Percentiles rank a stretch among this genome's conserved stretches.
These are phyloP conservation scores for Trichosporon inkin DNA, from an alignment of 1,284 basidiomycete species.

Conservation along the genomic window DNA sequence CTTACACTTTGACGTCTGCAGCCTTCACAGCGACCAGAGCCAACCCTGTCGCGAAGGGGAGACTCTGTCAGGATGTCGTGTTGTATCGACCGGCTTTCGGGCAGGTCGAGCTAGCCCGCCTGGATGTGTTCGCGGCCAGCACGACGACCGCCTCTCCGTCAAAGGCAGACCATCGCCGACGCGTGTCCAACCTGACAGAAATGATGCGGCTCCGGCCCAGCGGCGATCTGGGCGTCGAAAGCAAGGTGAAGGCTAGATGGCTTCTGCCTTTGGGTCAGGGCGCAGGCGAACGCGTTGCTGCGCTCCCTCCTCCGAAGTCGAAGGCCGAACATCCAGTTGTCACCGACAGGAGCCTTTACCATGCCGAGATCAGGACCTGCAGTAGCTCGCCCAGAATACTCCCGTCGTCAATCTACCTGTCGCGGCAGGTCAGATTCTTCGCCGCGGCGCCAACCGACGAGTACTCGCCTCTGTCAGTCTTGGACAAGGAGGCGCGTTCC, in stretches of 20 bases:
- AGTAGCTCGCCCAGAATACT: slow-evolving; percentile 59
- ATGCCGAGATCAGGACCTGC: slow-evolving; percentile 73
- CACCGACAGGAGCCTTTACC: slow-evolving; percentile 59
- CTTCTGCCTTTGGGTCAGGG: slow-evolving; percentile 57
- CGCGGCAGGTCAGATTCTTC: slow-evolving; percentile 74
- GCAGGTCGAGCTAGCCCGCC: slow-evolving; percentile 31
- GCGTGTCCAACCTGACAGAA: slow-evolving; percentile 41
- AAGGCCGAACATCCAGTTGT: not conserved
- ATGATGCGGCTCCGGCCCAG: slow-evolving; percentile 39
- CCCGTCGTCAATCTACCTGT: slow-evolving; percentile 69
- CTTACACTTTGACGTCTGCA: not conserved
- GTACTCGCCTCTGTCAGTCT: slow-evolving; percentile 66
- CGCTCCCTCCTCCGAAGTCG: slow-evolving; percentile 1
- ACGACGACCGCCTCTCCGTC: not conserved
- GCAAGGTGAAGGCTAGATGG: slow-evolving; percentile 64
- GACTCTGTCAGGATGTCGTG: slow-evolving; percentile 34
- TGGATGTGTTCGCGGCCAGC: slow-evolving; percentile 13
- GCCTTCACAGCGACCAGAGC: slow-evolving; percentile 21
- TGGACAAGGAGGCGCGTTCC: slow-evolving; percentile 61
- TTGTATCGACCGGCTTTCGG: slow-evolving; percentile 26
- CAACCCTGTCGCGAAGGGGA: slow-evolving; percentile 22
- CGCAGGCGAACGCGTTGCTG: slow-evolving; percentile 46
- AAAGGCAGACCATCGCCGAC: slow-evolving; percentile 6
- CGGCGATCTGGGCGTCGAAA: slow-evolving; percentile 56
- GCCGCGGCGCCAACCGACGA: slow-evolving; percentile 67